A percentile compares a stretch with the other conserved stretches of the same genome.
Evolutionary conservation across 1,284 basidiomycete genomes (phyloP).

Genomic region (Peniophora sp.): DNA sequence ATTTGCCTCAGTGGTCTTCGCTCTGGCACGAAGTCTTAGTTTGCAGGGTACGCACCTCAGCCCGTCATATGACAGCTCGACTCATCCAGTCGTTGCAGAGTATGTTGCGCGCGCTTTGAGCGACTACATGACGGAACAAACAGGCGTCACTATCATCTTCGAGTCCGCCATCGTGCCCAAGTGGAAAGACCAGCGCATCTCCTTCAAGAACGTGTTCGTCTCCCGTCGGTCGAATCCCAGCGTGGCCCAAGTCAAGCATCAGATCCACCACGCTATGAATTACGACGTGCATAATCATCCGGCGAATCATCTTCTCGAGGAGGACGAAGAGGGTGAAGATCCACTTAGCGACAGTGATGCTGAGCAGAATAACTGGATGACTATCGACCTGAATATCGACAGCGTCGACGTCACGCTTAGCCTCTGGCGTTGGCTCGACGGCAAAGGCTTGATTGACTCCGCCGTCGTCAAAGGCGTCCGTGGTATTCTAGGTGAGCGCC

Average conservation of each 20-base stretch:
- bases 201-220: conserved; percentile 95
- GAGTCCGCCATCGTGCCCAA: conserved; percentile 97
- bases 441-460: conserved; percentile 88
- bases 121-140: conserved; percentile 88
- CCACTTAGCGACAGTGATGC: conserved; percentile 8
- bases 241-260: conserved; percentile 21
- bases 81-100: conserved; percentile 54
- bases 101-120: conserved; percentile 87
- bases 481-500: conserved; percentile 74
- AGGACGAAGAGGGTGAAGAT: conserved; percentile 38
- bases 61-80: not conserved
- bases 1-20: conserved; percentile 91
- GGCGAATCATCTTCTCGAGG: conserved; percentile 48
- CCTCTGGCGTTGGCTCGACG: conserved; percentile 89
- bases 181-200: conserved; percentile 93
- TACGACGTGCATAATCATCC: conserved; percentile 74
- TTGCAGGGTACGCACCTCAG: conserved; percentile 69
- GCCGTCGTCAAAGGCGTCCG: conserved; percentile 92
- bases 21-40: conserved; percentile 83
- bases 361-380: conserved; percentile 59
- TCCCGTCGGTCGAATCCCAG: conserved; percentile 61
- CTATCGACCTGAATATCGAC: conserved; percentile 89
- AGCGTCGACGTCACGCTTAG: conserved; percentile 97
- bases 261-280: conserved; percentile 36
- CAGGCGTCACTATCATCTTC: conserved; percentile 92